Evolutionary conservation across 805 yeast genomes (phyloP).

Genomic region (Starmerella asiatica): DNA sequence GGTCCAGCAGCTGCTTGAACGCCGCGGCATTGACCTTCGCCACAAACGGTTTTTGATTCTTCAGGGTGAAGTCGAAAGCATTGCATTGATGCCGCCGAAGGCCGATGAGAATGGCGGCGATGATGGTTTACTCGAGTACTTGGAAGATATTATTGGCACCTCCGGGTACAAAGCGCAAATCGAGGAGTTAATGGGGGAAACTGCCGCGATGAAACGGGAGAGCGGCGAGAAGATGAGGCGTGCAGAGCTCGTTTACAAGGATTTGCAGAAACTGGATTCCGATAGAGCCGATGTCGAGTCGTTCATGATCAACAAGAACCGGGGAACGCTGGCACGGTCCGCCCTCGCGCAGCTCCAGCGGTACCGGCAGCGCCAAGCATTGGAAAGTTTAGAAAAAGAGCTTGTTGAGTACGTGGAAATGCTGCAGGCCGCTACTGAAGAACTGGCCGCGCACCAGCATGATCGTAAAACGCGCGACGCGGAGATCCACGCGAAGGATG

Average conservation of each 20-base stretch:
- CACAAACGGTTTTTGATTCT: constrained; percentile 88
- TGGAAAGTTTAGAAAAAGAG: neutral
- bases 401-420: constrained; percentile 29
- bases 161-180: constrained; percentile 65
- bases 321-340: constrained; percentile 40
- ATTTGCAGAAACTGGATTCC: constrained; percentile 46
- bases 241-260: constrained; percentile 65
- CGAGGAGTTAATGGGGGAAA: constrained; percentile 44
- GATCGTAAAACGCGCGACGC: constrained; percentile 9
- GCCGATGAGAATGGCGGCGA: constrained; percentile 75
- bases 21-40: constrained; percentile 82
- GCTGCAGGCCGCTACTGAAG: constrained; percentile 24
- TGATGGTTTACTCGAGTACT: constrained; percentile 84
- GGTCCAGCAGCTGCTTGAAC: constrained; percentile 60
- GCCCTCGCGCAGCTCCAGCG: constrained; percentile 37
- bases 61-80: constrained; percentile 97
- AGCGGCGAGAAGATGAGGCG: constrained; percentile 72
- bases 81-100: constrained; percentile 97
- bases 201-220: constrained; percentile 65
- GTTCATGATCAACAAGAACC: constrained; percentile 52
- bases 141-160: constrained; percentile 96
- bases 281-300: constrained; percentile 57
- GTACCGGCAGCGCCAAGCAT: neutral
- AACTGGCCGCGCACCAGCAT: constrained; percentile 12
- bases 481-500: neutral